phyloP scores from a whole-genome alignment of 768 basidiomycete genomes.

The Termitomyces sp. region DNA sequence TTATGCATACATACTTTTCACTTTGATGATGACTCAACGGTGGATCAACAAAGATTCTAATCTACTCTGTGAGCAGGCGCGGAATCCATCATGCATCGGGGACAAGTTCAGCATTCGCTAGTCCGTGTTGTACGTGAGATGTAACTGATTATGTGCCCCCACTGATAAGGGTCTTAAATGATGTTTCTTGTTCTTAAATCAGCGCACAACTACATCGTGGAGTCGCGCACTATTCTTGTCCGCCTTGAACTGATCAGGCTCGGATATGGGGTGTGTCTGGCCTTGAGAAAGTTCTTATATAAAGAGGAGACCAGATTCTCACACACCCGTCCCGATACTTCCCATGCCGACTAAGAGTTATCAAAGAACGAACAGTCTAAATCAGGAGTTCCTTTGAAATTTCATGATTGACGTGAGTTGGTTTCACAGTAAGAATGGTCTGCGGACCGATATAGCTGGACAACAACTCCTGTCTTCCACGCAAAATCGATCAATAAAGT shows the following conservation, averaged over 20 bases:
- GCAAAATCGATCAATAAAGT: neutral
- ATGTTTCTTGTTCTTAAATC: conserved; percentile 9
- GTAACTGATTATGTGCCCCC: neutral
- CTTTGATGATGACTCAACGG: neutral
- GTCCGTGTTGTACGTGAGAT: conserved; percentile 13
- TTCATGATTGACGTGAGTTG: conserved; percentile 1
- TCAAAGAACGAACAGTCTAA: conserved; percentile 5
- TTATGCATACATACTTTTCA: neutral
- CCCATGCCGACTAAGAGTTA: conserved; percentile 7
- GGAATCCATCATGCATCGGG: neutral
- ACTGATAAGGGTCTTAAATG: neutral
- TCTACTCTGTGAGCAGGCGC: neutral
- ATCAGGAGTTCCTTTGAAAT: conserved; percentile 6
- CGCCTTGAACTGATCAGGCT: conserved; percentile 9
- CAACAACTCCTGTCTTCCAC: neutral
- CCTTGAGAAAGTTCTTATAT: conserved; percentile 15
- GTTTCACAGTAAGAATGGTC: conserved; percentile 7
- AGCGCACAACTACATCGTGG: conserved; percentile 8
- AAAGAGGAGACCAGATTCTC: conserved; percentile 3
- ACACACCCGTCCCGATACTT: conserved; percentile 10
- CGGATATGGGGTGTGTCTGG: conserved; percentile 10
- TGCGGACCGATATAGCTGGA: neutral
- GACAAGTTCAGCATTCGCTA: neutral
- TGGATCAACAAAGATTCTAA: neutral
- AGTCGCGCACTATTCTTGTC: conserved; percentile 4